A percentile compares a stretch with the other conserved stretches of the same genome.
Conservation (phyloP, 257 asterid genomes). For the Handroanthus guayacan region DNA sequence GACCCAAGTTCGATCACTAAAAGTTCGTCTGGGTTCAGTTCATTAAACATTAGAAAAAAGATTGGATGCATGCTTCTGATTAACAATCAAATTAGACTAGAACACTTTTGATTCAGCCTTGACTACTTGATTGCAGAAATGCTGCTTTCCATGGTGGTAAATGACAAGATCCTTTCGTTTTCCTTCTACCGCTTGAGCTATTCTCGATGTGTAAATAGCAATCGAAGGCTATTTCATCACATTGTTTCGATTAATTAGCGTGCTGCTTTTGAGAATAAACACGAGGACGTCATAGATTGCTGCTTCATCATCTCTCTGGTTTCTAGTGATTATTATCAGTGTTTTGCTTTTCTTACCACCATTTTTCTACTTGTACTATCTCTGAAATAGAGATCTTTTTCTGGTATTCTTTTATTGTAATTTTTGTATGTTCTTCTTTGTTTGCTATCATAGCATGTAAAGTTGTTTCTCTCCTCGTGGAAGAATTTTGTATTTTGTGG, state of each 20-base stretch:
- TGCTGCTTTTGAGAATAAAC: constrained; percentile 40
- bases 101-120: not conserved
- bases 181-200: not conserved
- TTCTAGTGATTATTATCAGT: constrained; percentile 17
- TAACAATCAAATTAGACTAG: too few species aligned
- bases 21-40: too few species aligned
- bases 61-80: too few species aligned
- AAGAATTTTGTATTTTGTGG: too few species aligned
- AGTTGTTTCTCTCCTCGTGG: not conserved
- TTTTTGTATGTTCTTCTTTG: not conserved
- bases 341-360: constrained; percentile 6
- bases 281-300: constrained; percentile 14
- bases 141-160: constrained; percentile 62
- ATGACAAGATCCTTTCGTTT: not conserved
- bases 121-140: constrained; percentile 41
- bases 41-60: too few species aligned
- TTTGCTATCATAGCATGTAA: not conserved
- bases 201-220: constrained; percentile 39
- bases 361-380: constrained; percentile 14
- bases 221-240: constrained; percentile 31
- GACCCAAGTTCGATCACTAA: not conserved
- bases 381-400: constrained; percentile 26
- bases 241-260: constrained; percentile 27
- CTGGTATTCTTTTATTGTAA: constrained; percentile 11
- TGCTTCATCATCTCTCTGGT: constrained; percentile 3